phyloP scores from a whole-genome alignment of 805 yeast genomes.

The Wickerhamomyces sydowiorum region DNA sequence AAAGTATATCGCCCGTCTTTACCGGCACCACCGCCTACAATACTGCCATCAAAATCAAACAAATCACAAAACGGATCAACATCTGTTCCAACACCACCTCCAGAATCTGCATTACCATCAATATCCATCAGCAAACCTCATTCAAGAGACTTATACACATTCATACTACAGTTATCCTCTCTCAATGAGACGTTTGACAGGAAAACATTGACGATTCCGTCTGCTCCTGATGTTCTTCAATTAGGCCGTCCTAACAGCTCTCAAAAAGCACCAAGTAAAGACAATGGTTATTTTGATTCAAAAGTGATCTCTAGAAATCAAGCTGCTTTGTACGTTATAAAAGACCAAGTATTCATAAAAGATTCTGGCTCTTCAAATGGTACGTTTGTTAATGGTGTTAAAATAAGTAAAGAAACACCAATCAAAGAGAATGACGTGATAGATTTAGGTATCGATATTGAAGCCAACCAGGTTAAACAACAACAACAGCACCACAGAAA shows the following conservation, averaged over 20 bases:
- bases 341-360: conserved; percentile 67
- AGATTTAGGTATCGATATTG: conserved; percentile 92
- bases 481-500: conserved; percentile 69
- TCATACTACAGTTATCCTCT: conserved; percentile 67
- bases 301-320: conserved; percentile 90
- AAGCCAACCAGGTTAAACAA: conserved; percentile 38
- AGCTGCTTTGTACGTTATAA: conserved; percentile 81
- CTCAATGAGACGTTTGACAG: conserved; percentile 78
- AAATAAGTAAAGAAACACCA: conserved; percentile 55
- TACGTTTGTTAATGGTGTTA: conserved; percentile 77
- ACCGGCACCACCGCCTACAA: background rate
- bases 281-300: conserved; percentile 92
- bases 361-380: conserved; percentile 94
- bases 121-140: background rate
- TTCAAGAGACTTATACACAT: conserved; percentile 28
- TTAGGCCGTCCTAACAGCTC: conserved; percentile 84
- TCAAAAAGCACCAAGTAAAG: conserved; percentile 46
- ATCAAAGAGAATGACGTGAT: conserved; percentile 77
- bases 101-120: background rate
- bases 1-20: background rate
- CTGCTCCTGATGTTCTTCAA: conserved; percentile 74
- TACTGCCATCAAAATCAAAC: background rate
- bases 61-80: background rate
- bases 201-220: conserved; percentile 75
- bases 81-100: background rate